Evolutionary conservation across 2,329 filamentous ascomycete species (phyloP).

Genomic region (Xylaria sp.): DNA sequence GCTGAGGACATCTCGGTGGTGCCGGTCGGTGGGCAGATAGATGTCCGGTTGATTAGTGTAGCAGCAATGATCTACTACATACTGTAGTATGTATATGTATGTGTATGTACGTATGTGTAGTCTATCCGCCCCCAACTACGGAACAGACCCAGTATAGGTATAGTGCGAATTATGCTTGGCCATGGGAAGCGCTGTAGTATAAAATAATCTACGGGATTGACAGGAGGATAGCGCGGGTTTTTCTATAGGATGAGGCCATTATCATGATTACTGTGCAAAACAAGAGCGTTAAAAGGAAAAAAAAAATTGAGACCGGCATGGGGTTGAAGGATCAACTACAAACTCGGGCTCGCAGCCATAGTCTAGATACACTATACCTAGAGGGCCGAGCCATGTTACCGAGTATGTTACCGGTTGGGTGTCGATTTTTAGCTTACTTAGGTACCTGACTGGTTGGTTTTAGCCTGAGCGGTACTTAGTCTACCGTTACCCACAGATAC

Average conservation of each 20-base stretch:
- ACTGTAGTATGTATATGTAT: background rate
- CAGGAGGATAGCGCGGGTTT: conserved; percentile 1
- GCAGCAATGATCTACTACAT: background rate
- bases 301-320: conserved; percentile 22
- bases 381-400: too few relatives aligned
- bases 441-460: background rate
- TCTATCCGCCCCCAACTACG: background rate
- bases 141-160: conserved; percentile 2
- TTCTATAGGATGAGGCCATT: conserved; percentile 12
- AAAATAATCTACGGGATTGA: background rate
- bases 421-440: background rate
- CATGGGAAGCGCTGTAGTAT: background rate
- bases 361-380: too few relatives aligned
- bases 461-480: conserved; percentile 17
- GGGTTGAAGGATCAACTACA: conserved; percentile 18
- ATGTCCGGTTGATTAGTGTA: background rate
- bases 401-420: conserved; percentile 5
- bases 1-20: conserved; percentile 16
- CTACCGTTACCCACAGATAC: conserved; percentile 23
- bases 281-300: background rate
- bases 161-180: background rate
- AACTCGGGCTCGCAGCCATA: background rate
- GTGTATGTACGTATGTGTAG: background rate
- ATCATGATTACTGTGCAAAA: conserved; percentile 26
- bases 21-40: conserved; percentile 5